Evolutionary conservation across 2,329 filamentous ascomycete species (phyloP), one percentile per base, ranked within the genome.

Genomic region (Phialophora expanda): DNA sequence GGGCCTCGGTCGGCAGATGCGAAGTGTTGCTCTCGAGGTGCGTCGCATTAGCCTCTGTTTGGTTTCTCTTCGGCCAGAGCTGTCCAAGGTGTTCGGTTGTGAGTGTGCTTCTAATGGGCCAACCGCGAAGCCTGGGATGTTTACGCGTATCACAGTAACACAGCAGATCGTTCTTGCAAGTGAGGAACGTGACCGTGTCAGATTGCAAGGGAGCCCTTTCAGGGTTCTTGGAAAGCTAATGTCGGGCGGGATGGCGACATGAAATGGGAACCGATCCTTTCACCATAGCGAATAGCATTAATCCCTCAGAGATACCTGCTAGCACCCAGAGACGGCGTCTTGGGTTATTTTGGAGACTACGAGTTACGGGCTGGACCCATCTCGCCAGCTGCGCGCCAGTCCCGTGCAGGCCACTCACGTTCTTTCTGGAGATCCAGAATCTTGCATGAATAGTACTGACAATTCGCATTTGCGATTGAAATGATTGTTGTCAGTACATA

Each of bases 261-360:
- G 32, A 44, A 30, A 44, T n/a, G 38, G 17, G 14, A n/a, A 8
- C 17, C 38, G 38, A 44, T 7, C 4, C 5, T n/a, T n/a, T 17
- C 17, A 20, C 38, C 2, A 44, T n/a, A n/a, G 38, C 38, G 38
- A 44, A 44, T 44, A 7, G 38, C 60, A 72, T 72, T 71, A 63
- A 69, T 63, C 55, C 26, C 34, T 55, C 32, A 53, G 65, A 71
- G 70, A 69, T 71, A 56, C 70, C 65, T 70, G 4, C 6, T 17
- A 51, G 24, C 20, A 26, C 14, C 2, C 66, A 71, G 69, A 70
- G 41, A 66, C 66, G 63, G 55, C 17, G 9, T 57, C 30, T 22
- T 56, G 28, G n/a, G 12, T 53, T 57, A 41, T 41, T 54, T 57
- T 62, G 46, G 61, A 20, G 32, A 24, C 48, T 24, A 44, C 24